Evolutionary conservation across 352 stramenopile genomes (phyloP).

Genomic region (Elongisporangium anandrum): DNA sequence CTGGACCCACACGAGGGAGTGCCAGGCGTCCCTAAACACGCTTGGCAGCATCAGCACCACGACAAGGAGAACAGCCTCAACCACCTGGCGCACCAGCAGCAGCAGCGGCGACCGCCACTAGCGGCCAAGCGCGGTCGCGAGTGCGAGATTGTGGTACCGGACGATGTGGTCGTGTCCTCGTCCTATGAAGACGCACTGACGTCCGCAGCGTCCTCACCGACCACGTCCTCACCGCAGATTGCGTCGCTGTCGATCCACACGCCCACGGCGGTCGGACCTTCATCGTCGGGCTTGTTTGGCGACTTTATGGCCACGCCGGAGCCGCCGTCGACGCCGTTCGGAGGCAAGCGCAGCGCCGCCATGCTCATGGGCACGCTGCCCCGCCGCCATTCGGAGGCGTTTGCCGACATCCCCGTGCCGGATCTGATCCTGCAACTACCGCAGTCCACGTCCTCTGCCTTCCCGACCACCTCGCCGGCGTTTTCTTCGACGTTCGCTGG

Average conservation of each 20-base stretch:
- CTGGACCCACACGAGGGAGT: slow-evolving; percentile 43
- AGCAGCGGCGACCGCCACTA: slow-evolving; percentile 3
- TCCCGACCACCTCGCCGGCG: background rate
- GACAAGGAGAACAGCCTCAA: background rate
- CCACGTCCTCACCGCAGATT: background rate
- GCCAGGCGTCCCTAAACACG: slow-evolving; percentile 1
- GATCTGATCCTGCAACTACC: slow-evolving; percentile 31
- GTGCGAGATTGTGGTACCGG: background rate
- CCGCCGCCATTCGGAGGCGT: slow-evolving; percentile 30
- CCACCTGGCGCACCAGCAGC: background rate
- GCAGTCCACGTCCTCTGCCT: background rate
- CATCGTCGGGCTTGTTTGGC: background rate
- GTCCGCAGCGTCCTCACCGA: background rate
- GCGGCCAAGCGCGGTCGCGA: slow-evolving; percentile 3
- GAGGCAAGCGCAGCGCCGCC: slow-evolving; percentile 31
- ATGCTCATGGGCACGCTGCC: slow-evolving; percentile 57
- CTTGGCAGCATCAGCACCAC: background rate
- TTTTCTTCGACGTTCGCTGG: background rate
- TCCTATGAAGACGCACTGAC: background rate
- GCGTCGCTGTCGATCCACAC: background rate
- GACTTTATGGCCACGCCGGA: background rate
- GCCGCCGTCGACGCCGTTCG: slow-evolving; percentile 1
- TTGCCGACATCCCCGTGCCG: slow-evolving; percentile 42
- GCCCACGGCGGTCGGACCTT: background rate
- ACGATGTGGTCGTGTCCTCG: background rate